Evolutionary conservation across 768 basidiomycete genomes (phyloP).

Genomic region (Xanthoconium stramineum): DNA sequence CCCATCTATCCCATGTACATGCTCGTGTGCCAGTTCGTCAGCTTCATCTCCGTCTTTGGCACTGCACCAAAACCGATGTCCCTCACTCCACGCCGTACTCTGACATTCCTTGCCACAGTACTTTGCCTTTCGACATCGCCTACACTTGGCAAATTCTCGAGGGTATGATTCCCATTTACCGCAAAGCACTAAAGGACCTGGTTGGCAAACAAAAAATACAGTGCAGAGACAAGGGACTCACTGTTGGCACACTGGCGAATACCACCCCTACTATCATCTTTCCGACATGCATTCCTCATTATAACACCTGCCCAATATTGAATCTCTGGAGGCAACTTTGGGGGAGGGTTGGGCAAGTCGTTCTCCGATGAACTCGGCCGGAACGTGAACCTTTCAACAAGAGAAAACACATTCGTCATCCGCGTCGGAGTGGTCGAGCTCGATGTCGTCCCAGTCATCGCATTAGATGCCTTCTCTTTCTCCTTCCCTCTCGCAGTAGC

Average conservation of each 20-base stretch:
- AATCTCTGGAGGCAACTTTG: conserved; percentile 81
- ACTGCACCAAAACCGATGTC: conserved; percentile 93
- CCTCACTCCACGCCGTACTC: conserved; percentile 94
- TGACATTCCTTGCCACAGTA: conserved; percentile 98
- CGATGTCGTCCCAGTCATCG: conserved; percentile 11
- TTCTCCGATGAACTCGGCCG: conserved; percentile 82
- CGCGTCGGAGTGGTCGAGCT: conserved; percentile 25
- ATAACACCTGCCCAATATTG: conserved; percentile 99
- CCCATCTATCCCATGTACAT: conserved; percentile 13
- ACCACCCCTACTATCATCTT: conserved; percentile 90
- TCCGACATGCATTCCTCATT: conserved; percentile 98
- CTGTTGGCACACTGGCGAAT: conserved; percentile 98
- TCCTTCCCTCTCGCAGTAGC: conserved; percentile 48
- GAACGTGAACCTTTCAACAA: conserved; percentile 96
- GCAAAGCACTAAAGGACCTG: conserved; percentile 66
- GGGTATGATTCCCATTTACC: conserved; percentile 92
- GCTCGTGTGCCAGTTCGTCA: conserved; percentile 31
- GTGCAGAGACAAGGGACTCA: conserved; percentile 36
- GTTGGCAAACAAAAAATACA: background rate
- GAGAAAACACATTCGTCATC: conserved; percentile 90
- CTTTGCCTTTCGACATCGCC: conserved; percentile 95
- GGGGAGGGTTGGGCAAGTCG: conserved; percentile 64
- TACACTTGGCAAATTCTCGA: conserved; percentile 94
- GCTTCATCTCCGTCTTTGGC: conserved; percentile 54
- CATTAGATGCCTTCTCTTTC: conserved; percentile 35